Base-by-base conservation (phyloP, 805 yeast species). In the Suhomyces sp. region DNA sequence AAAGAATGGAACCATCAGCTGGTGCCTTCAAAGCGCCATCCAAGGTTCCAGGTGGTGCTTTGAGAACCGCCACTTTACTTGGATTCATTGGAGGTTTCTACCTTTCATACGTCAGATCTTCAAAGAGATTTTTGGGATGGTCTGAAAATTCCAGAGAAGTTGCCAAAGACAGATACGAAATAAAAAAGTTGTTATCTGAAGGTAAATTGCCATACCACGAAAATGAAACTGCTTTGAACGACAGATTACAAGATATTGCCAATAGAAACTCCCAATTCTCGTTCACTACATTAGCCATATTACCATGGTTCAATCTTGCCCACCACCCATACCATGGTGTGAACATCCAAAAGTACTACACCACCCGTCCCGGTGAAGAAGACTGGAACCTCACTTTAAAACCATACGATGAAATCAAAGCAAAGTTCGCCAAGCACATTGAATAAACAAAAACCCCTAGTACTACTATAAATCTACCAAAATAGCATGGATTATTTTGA, bases 231-330 rank as follows among this genome's bases (percentile, higher is more conserved):
- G 59, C 53, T 22, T 76, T 89, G 70, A 79, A 82, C 46, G 86
- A 83, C 53, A 81, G 89, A 75, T 69, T 86, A 61, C 89, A 88
- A 68, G 87, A 83, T 59, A 77, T 86, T 57, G 83, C 96, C 53
- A 82, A 87, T 61, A 80, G 90, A 73, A 86, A 87, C 76, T 85
- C 94, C 21, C 86, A 85, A 59, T 83, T 83, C 64, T 82, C 96
- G 6, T 83, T 82, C 62, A 67, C 82, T 52, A 72, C 77, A 50
- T 65, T 85, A 60, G 80, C 83, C 51, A 64, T 87, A 54, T 67
- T 89, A 61, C 96, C 96, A 21, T 85, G 90, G 89, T 88, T 89
- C 76, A 89, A 89, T 72, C 73, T 87, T 56, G 90, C 84, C 45
- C 72, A 83, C 66, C 96, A 89, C 69, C 90, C 88, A 59, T 85